Percentiles rank a stretch among this genome's conserved stretches.
Evolutionary conservation across 108 stramenopile species (phyloP).

Genomic region (Cyclotella choctawhatcheeana): DNA sequence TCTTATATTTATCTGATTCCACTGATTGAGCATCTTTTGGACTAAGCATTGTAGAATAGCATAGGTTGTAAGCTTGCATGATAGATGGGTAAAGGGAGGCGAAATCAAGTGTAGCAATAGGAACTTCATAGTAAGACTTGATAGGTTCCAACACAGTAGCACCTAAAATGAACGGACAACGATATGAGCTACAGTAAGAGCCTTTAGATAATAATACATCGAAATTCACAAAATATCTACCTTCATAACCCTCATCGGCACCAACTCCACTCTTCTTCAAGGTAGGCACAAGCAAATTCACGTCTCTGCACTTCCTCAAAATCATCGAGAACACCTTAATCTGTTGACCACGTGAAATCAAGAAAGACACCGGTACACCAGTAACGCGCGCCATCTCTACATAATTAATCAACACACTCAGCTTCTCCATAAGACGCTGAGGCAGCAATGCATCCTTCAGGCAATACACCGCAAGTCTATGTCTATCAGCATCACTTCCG

Average conservation of each 20-base stretch:
- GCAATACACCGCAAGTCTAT: constrained; percentile 98
- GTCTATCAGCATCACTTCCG: constrained; percentile 97
- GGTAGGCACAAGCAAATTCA: constrained; percentile 93
- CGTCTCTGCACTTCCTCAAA: constrained; percentile 91
- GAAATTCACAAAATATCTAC: not conserved
- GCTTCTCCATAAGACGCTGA: constrained; percentile 96
- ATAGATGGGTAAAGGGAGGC: constrained; percentile 99
- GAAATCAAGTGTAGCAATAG: constrained; percentile 99
- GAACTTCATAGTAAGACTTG: constrained; percentile 96
- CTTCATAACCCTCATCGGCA: constrained; percentile 90
- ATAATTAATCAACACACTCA: constrained; percentile 98
- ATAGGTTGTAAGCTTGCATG: constrained; percentile 99
- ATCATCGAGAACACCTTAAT: constrained; percentile 99
- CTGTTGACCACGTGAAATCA: constrained; percentile 98
- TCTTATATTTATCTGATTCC: constrained; percentile 78
- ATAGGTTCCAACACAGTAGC: constrained; percentile 99
- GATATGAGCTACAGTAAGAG: too few relatives aligned
- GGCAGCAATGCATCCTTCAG: constrained; percentile 97
- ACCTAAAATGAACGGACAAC: constrained; percentile 45
- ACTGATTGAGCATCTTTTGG: constrained; percentile 75
- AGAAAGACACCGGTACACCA: constrained; percentile 96
- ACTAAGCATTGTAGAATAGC: constrained; percentile 95
- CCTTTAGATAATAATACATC: too few relatives aligned
- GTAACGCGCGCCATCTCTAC: constrained; percentile 99
- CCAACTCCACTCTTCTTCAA: constrained; percentile 78